A percentile compares a stretch with the other conserved stretches of the same genome.
Evolutionary conservation across 805 yeast species (phyloP).

Genomic region (Ogataea haglerorum): DNA sequence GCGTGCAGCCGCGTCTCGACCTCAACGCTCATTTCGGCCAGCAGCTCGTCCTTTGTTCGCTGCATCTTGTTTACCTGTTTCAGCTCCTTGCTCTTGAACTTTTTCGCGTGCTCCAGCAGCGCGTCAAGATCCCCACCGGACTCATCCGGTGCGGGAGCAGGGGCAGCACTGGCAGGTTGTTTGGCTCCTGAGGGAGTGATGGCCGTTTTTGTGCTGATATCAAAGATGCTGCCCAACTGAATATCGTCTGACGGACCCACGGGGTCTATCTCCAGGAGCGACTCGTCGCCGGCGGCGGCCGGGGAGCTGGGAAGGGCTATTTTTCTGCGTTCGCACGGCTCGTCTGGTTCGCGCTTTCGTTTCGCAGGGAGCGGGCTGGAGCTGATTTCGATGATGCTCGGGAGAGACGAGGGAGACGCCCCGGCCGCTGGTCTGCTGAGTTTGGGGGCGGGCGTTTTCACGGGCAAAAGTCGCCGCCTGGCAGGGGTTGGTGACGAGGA

Average conservation of each 20-base stretch:
- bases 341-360: not conserved
- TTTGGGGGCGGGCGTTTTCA: slow-evolving; percentile 3
- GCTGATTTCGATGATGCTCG: slow-evolving; percentile 8
- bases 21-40: slow-evolving; percentile 47
- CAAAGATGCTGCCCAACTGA: slow-evolving; percentile 8
- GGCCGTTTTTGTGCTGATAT: slow-evolving; percentile 11
- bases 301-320: slow-evolving; percentile 7
- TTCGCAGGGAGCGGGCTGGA: slow-evolving; percentile 3
- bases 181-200: not conserved
- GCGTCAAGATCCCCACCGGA: slow-evolving; percentile 16
- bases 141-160: not conserved
- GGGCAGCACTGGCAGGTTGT: not conserved
- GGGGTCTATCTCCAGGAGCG: slow-evolving; percentile 4
- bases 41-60: slow-evolving; percentile 47
- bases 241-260: slow-evolving; percentile 5
- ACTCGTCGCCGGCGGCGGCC: slow-evolving; percentile 1
- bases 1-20: slow-evolving; percentile 35
- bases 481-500: slow-evolving; percentile 2
- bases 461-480: slow-evolving; percentile 1
- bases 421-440: slow-evolving; percentile 1
- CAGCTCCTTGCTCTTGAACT: slow-evolving; percentile 16
- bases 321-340: not conserved
- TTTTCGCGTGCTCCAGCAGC: slow-evolving; percentile 21
- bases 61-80: slow-evolving; percentile 35
- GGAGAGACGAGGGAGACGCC: slow-evolving; percentile 6